phyloP scores from a whole-genome alignment of 228 moss, liverwort and hornwort species.

The Sphagnum fallax region DNA sequence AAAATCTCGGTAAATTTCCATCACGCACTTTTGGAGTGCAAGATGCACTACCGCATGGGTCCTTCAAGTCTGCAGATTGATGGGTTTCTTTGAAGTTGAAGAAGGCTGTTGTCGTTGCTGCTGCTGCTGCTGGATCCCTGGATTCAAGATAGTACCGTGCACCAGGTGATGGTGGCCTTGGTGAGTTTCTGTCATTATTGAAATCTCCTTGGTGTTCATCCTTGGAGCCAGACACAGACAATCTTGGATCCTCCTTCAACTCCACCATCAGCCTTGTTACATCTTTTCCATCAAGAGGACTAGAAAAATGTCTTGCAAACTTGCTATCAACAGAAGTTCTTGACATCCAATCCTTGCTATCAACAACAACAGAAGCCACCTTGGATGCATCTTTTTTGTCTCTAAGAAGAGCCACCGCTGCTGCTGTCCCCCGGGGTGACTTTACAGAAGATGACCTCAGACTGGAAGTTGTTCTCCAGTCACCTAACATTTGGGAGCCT shows the following conservation, averaged over 20 bases:
- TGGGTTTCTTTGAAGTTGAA: slow-evolving; percentile 25
- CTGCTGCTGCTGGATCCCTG: slow-evolving; percentile 1
- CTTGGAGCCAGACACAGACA: slow-evolving; percentile 24
- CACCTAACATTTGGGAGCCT: slow-evolving; percentile 19
- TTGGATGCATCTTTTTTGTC: slow-evolving; percentile 21
- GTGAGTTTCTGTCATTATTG: slow-evolving; percentile 16
- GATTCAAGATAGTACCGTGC: slow-evolving; percentile 9
- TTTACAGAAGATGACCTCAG: slow-evolving; percentile 3
- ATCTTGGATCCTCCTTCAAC: slow-evolving; percentile 76
- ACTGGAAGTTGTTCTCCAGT: slow-evolving; percentile 33
- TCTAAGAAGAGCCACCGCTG: slow-evolving; percentile 28
- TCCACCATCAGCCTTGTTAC: slow-evolving; percentile 62
- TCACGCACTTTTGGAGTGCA: slow-evolving; percentile 44
- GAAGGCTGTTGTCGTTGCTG: background rate
- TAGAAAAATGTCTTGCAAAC: slow-evolving; percentile 11
- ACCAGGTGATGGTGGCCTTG: slow-evolving; percentile 14
- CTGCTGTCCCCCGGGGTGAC: slow-evolving; percentile 5
- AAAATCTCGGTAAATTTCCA: slow-evolving; percentile 56
- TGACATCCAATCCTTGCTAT: background rate
- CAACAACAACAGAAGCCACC: slow-evolving; percentile 1
- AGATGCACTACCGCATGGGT: slow-evolving; percentile 31
- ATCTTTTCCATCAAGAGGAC: slow-evolving; percentile 20
- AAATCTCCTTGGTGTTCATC: slow-evolving; percentile 30
- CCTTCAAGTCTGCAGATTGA: slow-evolving; percentile 43
- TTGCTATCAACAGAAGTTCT: slow-evolving; percentile 2